phyloP scores from a whole-genome alignment of 768 basidiomycete species.

The Collybia sordida region DNA sequence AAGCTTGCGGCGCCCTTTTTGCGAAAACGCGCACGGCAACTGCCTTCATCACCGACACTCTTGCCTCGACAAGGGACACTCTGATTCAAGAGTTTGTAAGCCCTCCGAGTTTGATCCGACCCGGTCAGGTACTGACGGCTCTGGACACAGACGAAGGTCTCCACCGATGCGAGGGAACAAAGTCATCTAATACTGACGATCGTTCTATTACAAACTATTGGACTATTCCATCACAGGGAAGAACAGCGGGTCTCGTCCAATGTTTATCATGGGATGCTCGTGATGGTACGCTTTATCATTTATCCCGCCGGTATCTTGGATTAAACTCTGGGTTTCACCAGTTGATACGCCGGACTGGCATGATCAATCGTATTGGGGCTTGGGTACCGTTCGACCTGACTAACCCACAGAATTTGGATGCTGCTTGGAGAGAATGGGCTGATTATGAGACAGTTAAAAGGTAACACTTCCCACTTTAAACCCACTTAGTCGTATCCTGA shows the following conservation, averaged over 20 bases:
- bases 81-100: slow-evolving; percentile 59
- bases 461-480: slow-evolving; percentile 25
- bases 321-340: slow-evolving; percentile 11
- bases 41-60: slow-evolving; percentile 46
- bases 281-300: slow-evolving; percentile 42
- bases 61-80: slow-evolving; percentile 43
- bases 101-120: slow-evolving; percentile 12
- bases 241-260: slow-evolving; percentile 48
- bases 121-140: slow-evolving; percentile 12
- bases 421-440: slow-evolving; percentile 57
- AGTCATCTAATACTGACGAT: slow-evolving; percentile 45
- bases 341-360: slow-evolving; percentile 48
- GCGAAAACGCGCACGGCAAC: slow-evolving; percentile 47
- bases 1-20: slow-evolving; percentile 62
- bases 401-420: slow-evolving; percentile 34
- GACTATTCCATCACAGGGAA: slow-evolving; percentile 49
- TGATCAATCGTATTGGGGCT: slow-evolving; percentile 40
- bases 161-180: slow-evolving; percentile 32
- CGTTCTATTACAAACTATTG: slow-evolving; percentile 57
- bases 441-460: slow-evolving; percentile 57
- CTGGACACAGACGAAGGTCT: slow-evolving; percentile 35
- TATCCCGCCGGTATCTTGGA: background rate
- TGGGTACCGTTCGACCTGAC: slow-evolving; percentile 44
- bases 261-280: slow-evolving; percentile 61
- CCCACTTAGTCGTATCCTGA: slow-evolving; percentile 1